A percentile compares a stretch with the other conserved stretches of the same genome.
These are phyloP conservation scores for Teratosphaeria epicoccoides DNA, from an alignment of 2,329 filamentous ascomycete species.

Conservation along the genomic window DNA sequence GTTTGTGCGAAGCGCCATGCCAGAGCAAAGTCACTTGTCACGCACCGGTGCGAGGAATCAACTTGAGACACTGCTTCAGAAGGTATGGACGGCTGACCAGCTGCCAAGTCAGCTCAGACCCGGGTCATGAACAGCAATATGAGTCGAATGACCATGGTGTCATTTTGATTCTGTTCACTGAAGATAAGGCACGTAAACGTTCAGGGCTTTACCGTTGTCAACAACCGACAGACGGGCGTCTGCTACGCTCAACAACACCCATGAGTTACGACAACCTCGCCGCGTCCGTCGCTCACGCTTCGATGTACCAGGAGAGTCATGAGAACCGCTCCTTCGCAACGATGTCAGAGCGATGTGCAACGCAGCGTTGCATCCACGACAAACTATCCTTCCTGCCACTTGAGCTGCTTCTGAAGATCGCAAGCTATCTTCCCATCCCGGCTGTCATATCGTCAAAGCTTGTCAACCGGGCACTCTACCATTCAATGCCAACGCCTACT, in stretches of 20 bases:
- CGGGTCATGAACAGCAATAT: background rate
- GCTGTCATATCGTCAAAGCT: slow-evolving; percentile 30
- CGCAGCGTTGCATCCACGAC: background rate
- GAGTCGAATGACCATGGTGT: too few relatives aligned
- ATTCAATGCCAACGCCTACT: slow-evolving; percentile 9
- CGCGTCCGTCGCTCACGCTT: too few relatives aligned
- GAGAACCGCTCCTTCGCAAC: slow-evolving; percentile 4
- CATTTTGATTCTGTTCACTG: too few relatives aligned
- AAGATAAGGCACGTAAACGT: background rate
- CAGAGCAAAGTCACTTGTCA: background rate
- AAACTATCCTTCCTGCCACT: slow-evolving; percentile 25
- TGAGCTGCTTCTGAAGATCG: slow-evolving; percentile 25
- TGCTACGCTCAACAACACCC: background rate
- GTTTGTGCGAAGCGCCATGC: background rate
- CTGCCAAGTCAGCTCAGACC: slow-evolving; percentile 5
- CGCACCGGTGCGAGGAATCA: background rate
- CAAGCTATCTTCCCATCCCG: slow-evolving; percentile 27
- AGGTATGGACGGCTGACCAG: background rate
- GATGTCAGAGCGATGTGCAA: background rate
- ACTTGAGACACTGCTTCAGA: background rate
- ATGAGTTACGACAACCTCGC: too few relatives aligned
- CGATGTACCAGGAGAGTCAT: too few relatives aligned
- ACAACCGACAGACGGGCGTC: background rate
- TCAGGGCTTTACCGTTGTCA: background rate
- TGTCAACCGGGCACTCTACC: slow-evolving; percentile 23